These are phyloP conservation scores for Solanum sejunctum DNA, from an alignment of 257 asterid species.

Conservation along the genomic window DNA sequence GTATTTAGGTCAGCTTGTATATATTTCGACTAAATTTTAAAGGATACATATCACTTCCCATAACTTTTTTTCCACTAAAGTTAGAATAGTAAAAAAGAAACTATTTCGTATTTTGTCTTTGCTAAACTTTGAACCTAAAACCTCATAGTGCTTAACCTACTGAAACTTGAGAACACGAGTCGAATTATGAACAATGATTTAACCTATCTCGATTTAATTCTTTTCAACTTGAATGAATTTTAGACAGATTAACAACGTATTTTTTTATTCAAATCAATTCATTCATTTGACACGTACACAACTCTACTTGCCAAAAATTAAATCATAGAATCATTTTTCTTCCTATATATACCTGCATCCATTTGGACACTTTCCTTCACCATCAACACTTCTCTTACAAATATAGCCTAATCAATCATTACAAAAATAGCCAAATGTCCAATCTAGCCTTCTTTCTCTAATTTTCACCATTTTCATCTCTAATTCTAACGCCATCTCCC, in stretches of 20 bases:
- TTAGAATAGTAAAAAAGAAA: neutral
- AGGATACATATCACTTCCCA: accelerated
- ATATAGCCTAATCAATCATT: neutral
- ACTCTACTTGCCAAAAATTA: neutral
- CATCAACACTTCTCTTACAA: neutral
- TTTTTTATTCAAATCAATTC: neutral
- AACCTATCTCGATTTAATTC: neutral
- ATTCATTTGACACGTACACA: neutral
- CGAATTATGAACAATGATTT: neutral
- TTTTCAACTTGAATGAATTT: neutral
- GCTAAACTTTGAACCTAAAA: neutral
- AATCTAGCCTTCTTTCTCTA: neutral
- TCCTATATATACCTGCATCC: neutral
- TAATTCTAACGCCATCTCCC: neutral
- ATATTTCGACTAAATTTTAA: neutral
- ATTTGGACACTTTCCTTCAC: too few relatives aligned
- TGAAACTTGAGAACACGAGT: too few relatives aligned
- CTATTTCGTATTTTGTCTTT: too few relatives aligned
- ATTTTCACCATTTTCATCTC: neutral
- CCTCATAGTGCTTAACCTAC: neutral
- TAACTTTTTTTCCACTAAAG: accelerated
- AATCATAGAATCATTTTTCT: neutral
- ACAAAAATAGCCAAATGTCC: neutral
- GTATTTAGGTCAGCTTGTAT: neutral
- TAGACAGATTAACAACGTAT: neutral